Conservation (phyloP, 1,284 basidiomycete genomes). For the Sphaerobolus stellatus region DNA sequence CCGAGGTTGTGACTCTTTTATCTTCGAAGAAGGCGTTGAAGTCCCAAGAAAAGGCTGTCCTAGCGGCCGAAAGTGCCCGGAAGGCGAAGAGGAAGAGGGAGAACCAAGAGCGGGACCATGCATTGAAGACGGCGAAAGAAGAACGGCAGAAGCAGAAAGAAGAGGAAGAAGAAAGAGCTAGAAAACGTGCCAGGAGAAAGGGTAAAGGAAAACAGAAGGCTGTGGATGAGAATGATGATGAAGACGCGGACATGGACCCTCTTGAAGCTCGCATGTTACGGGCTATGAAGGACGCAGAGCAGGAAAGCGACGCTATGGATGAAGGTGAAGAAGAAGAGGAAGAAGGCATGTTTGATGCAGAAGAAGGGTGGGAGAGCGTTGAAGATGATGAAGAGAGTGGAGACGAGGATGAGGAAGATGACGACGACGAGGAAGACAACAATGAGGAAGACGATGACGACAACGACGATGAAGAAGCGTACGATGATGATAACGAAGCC, state of each 20-base stretch:
- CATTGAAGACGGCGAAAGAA: constrained; percentile 2
- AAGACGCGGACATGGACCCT: too few relatives aligned
- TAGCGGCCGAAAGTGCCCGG: not conserved
- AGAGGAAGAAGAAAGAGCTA: not conserved
- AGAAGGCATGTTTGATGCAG: not conserved
- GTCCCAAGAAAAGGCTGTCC: not conserved
- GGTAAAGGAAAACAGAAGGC: not conserved
- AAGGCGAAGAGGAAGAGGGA: constrained; percentile 7
- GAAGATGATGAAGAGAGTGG: constrained; percentile 1
- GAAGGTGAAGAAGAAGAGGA: not conserved
- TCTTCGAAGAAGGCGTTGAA: not conserved
- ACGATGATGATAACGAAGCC: not conserved
- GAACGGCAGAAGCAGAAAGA: not conserved
- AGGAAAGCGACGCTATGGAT: not conserved
- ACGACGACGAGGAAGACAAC: not conserved
- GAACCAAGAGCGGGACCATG: constrained; percentile 4
- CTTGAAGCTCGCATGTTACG: not conserved
- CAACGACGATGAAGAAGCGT: not conserved
- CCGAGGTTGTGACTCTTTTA: constrained; percentile 5
- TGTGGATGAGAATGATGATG: not conserved
- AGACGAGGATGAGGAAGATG: not conserved
- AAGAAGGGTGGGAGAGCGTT: not conserved
- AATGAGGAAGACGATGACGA: not conserved
- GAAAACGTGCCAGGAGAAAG: not conserved
- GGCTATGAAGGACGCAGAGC: not conserved